These are phyloP conservation scores for Cucurbita moschata DNA, from an alignment of 306 rosid species.

Conservation along the genomic window DNA sequence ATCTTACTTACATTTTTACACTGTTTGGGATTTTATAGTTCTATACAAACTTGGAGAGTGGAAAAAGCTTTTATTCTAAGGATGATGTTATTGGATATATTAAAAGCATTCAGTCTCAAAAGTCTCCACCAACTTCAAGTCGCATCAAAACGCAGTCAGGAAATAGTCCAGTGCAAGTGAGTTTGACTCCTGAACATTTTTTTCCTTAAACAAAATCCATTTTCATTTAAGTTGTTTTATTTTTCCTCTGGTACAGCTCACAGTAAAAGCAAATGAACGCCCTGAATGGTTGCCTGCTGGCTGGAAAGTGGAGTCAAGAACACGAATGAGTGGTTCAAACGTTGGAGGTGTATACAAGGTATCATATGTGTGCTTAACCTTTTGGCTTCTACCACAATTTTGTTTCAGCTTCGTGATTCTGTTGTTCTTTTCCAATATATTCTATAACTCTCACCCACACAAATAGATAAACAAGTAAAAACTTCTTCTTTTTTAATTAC, in stretches of 20 bases:
- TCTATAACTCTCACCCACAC: not conserved
- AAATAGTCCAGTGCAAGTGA: slow-evolving; percentile 32
- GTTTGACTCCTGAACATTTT: slow-evolving; percentile 9
- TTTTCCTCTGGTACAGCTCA: slow-evolving; percentile 23
- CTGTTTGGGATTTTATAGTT: slow-evolving; percentile 17
- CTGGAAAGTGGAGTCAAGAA: slow-evolving; percentile 57
- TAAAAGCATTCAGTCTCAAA: slow-evolving; percentile 9
- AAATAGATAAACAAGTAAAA: not conserved
- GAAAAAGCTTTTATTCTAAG: slow-evolving; percentile 27
- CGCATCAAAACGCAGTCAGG: slow-evolving; percentile 5
- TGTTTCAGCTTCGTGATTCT: not conserved
- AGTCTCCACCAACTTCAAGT: slow-evolving; percentile 14
- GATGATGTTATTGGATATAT: slow-evolving; percentile 17
- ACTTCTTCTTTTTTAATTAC: not conserved
- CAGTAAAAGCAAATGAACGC: slow-evolving; percentile 23
- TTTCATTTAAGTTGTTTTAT: slow-evolving; percentile 3
- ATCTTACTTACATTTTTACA: not conserved
- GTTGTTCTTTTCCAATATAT: not conserved
- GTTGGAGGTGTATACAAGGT: slow-evolving; percentile 71
- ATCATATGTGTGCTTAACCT: not conserved
- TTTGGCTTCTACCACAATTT: not conserved
- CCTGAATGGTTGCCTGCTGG: slow-evolving; percentile 87
- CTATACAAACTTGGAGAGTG: slow-evolving; percentile 21
- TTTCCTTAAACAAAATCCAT: not conserved
- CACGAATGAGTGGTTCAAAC: slow-evolving; percentile 48